These are phyloP conservation scores for Chlorophyllum brunneum DNA, from an alignment of 768 basidiomycete genomes.

Conservation along the genomic window DNA sequence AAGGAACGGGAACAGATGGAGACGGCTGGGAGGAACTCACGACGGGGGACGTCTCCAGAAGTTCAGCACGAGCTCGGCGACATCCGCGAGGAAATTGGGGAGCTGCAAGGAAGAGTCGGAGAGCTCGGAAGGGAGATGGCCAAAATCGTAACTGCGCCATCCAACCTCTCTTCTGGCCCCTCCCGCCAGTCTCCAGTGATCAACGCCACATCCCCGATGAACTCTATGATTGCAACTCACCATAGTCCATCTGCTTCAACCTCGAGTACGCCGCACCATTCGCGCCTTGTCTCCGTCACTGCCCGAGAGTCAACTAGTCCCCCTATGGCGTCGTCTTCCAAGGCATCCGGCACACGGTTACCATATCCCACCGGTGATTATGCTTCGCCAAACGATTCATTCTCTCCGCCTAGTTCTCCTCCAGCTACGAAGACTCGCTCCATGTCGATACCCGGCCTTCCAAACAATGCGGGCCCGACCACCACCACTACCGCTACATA, in stretches of 20 bases:
- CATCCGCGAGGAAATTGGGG: constrained; percentile 64
- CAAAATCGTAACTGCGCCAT: constrained; percentile 51
- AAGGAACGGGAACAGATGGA: constrained; percentile 52
- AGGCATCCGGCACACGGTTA: constrained; percentile 49
- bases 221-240: constrained; percentile 6
- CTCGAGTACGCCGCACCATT: constrained; percentile 34
- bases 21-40: constrained; percentile 17
- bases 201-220: constrained; percentile 3
- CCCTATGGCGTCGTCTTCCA: constrained; percentile 46
- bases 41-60: constrained; percentile 7
- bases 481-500: constrained; percentile 21
- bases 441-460: constrained; percentile 43
- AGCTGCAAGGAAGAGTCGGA: constrained; percentile 71
- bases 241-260: constrained; percentile 28
- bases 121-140: constrained; percentile 82
- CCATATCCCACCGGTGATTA: constrained; percentile 88
- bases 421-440: constrained; percentile 46
- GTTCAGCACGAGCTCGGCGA: constrained; percentile 43
- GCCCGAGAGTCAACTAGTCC: constrained; percentile 64
- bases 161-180: constrained; percentile 49
- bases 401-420: constrained; percentile 41
- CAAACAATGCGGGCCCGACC: constrained; percentile 18
- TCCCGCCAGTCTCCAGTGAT: constrained; percentile 37
- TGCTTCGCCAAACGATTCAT: constrained; percentile 54
- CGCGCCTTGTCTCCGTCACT: constrained; percentile 36